These are phyloP conservation scores for Sechiopsis laciniata DNA, from an alignment of 306 rosid species.

Conservation along the genomic window DNA sequence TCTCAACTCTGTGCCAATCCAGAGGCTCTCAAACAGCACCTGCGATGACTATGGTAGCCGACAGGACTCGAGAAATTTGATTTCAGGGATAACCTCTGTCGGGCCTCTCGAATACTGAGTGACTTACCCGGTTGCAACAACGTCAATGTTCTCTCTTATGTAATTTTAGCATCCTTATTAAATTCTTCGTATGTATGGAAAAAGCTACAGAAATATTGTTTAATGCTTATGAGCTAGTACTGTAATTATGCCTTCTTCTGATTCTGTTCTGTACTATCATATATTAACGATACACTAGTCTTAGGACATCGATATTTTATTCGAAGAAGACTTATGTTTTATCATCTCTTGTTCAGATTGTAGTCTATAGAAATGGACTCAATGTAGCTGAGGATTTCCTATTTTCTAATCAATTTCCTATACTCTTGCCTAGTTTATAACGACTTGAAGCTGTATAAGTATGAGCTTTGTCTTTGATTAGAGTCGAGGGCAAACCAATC, in stretches of 20 bases:
- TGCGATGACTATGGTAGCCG: slow-evolving; percentile 68
- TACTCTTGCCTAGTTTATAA: neutral
- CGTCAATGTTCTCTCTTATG: slow-evolving; percentile 35
- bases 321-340: slow-evolving; percentile 3
- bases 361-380: neutral
- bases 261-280: slow-evolving; percentile 14
- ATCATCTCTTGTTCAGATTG: neutral
- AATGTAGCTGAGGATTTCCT: neutral
- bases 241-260: slow-evolving; percentile 38
- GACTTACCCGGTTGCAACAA: slow-evolving; percentile 19
- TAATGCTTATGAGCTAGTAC: slow-evolving; percentile 54
- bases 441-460: neutral
- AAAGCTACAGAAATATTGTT: slow-evolving; percentile 42
- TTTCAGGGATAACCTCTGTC: slow-evolving; percentile 66
- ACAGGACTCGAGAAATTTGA: slow-evolving; percentile 68
- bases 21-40: slow-evolving; percentile 59
- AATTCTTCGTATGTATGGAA: slow-evolving; percentile 30
- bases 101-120: slow-evolving; percentile 77
- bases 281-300: slow-evolving; percentile 10
- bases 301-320: slow-evolving; percentile 18
- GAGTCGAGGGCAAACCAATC: neutral
- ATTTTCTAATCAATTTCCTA: neutral
- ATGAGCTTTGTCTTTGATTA: neutral
- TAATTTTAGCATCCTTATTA: slow-evolving; percentile 44
- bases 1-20: slow-evolving; percentile 62